Conservation (phyloP, 371 early-diverging fungal genomes). For the Lichtheimia ornata region DNA sequence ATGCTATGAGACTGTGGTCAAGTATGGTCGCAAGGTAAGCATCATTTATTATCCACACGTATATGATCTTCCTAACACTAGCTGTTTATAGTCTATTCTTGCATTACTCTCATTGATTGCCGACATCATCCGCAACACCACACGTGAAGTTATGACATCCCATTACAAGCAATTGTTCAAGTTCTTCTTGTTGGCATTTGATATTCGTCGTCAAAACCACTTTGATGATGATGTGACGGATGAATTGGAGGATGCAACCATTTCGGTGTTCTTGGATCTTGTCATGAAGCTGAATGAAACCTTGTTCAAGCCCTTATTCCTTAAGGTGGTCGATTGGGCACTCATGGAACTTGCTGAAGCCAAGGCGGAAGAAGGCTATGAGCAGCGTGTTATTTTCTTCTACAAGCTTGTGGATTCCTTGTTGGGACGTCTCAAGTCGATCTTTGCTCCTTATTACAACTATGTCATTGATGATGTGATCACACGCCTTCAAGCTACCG, state of each 20-base stretch:
- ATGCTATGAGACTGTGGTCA: constrained; percentile 56
- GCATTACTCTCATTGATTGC: constrained; percentile 57
- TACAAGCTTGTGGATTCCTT: constrained; percentile 76
- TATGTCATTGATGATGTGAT: constrained; percentile 78
- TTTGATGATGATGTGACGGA: constrained; percentile 44
- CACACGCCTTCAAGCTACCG: constrained; percentile 50
- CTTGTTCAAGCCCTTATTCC: constrained; percentile 90
- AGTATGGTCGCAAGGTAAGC: constrained; percentile 53
- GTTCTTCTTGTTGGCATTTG: constrained; percentile 74
- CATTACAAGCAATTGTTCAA: constrained; percentile 83
- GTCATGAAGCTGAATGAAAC: constrained; percentile 92
- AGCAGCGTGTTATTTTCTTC: constrained; percentile 74
- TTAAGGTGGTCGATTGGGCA: constrained; percentile 91
- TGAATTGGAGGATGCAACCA: constrained; percentile 66
- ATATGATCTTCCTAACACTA: background rate
- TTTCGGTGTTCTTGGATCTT: constrained; percentile 76
- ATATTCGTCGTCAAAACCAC: constrained; percentile 54
- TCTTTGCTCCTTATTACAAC: constrained; percentile 83
- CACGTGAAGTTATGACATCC: constrained; percentile 64
- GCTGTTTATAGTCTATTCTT: constrained; percentile 1
- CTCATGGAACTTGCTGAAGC: constrained; percentile 57
- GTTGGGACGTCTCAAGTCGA: constrained; percentile 78
- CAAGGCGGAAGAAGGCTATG: constrained; percentile 34
- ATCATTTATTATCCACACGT: background rate
- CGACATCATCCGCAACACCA: constrained; percentile 67